Evolutionary conservation across 805 yeast genomes (phyloP).

Genomic region (Ogataea ramenticola): DNA sequence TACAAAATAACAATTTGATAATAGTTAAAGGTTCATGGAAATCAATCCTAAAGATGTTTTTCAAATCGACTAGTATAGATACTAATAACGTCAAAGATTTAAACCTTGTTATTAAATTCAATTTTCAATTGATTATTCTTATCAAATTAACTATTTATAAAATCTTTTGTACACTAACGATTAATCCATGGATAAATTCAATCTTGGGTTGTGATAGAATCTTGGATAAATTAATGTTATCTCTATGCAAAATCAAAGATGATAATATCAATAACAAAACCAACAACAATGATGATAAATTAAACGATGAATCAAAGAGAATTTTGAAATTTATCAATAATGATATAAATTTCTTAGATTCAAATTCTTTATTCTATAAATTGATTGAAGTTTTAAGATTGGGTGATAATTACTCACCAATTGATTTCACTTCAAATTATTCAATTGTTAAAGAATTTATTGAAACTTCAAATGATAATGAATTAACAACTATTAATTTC

Average conservation of each 20-base stretch:
- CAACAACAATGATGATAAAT: slow-evolving; percentile 2
- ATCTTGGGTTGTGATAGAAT: slow-evolving; percentile 7
- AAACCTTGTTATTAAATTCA: slow-evolving; percentile 12
- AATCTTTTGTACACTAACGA: slow-evolving; percentile 6
- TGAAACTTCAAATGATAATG: slow-evolving; percentile 14
- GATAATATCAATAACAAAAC: not conserved
- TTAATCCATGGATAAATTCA: not conserved
- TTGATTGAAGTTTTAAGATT: slow-evolving; percentile 14
- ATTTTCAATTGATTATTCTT: slow-evolving; percentile 16
- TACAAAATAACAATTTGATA: slow-evolving; percentile 4
- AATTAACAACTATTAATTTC: slow-evolving; percentile 18
- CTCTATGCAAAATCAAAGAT: slow-evolving; percentile 8
- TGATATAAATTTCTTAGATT: slow-evolving; percentile 17
- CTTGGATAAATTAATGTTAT: slow-evolving; percentile 11
- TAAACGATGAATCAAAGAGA: slow-evolving; percentile 8
- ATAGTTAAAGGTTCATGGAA: slow-evolving; percentile 7
- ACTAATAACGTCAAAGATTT: not conserved
- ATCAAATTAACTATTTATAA: slow-evolving; percentile 12
- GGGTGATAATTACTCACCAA: not conserved
- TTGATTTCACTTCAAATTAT: slow-evolving; percentile 9
- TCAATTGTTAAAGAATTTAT: slow-evolving; percentile 19
- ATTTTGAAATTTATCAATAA: slow-evolving; percentile 12
- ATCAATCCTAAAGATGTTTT: slow-evolving; percentile 7
- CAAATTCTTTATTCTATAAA: slow-evolving; percentile 14
- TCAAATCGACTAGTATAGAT: slow-evolving; percentile 5